Base-by-base conservation (phyloP, 2,329 filamentous ascomycete species). In the Volutella citrinella region DNA sequence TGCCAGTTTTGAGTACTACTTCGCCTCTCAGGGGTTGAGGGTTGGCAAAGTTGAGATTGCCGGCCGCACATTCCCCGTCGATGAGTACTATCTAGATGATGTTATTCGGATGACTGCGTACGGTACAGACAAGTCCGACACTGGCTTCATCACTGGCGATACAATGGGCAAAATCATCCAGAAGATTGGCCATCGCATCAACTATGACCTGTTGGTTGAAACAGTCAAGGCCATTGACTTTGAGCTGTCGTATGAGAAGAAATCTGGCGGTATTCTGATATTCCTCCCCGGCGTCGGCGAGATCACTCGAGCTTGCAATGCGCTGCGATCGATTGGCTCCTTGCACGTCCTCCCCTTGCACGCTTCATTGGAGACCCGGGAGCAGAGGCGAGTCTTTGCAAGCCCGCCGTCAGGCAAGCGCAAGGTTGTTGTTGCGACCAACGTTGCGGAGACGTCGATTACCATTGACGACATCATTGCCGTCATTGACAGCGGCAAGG, bases 391-490 rank as follows among this genome's bases (percentile, higher is more conserved):
- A 16, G 93, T 98, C 1, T 98, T 98, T 57, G 73, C 78, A 18
- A 72, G 73, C 11, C 68, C 93, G 5, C 90, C 91, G 0, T 60
- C 67, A 4, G 89, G 89, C 1, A 90, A 87, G 63, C 77, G 93
- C 21, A 98, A 98, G 63, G 79, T 98, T 10, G 86, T 98, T 20
- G 87, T 91, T 7, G 87, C 93, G 2, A 98, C 93, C 27, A 98
- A 98, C 53, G 91, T 98, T 4, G 93, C 93, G 3, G 93, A 98
- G 60, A 98, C 93, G 0, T 97, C 93, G 3, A 97, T 98, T 58
- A 98, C 93, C 0, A 98, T 98, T 40, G 90, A 96, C 56, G 93
- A 98, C 56, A 87, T 98, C 33, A 86, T 97, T 4, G 91, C 87
- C 3, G 93, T 98, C 27, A 91, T 98, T 44, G 93, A 98, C 59